Conservation (phyloP, 306 rosid species). For the Lathyrus sativus region DNA sequence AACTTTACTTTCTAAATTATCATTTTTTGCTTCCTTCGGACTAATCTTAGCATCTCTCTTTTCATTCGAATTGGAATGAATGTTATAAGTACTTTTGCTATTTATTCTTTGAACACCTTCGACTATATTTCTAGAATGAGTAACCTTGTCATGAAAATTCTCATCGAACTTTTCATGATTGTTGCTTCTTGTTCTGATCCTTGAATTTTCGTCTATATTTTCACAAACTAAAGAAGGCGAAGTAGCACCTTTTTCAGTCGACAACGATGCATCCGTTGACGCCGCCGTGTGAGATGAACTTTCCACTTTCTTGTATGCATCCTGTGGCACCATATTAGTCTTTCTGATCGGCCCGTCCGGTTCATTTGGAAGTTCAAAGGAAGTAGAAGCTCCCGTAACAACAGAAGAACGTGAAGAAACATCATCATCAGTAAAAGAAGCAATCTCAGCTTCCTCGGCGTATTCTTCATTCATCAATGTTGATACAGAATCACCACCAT, state of each 20-base stretch:
- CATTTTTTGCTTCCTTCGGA: conserved; percentile 72
- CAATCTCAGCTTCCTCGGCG: conserved; percentile 74
- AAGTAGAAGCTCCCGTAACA: conserved; percentile 44
- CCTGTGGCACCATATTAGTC: conserved; percentile 41
- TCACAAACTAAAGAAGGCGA: conserved; percentile 31
- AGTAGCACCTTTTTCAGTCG: conserved; percentile 37
- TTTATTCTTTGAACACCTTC: conserved; percentile 35
- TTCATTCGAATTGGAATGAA: background rate
- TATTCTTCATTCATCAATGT: conserved; percentile 66
- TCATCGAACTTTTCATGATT: conserved; percentile 37
- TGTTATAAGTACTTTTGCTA: conserved; percentile 52
- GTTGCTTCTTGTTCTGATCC: conserved; percentile 42
- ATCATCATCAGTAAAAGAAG: conserved; percentile 67
- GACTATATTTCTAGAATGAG: conserved; percentile 25
- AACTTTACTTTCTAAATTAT: conserved; percentile 64
- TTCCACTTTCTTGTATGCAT: conserved; percentile 38
- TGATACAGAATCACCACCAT: conserved; percentile 65
- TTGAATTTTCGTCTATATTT: conserved; percentile 49
- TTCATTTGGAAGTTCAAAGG: conserved; percentile 49
- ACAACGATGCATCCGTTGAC: conserved; percentile 59
- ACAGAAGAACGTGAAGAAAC: conserved; percentile 82
- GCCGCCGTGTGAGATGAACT: conserved; percentile 42
- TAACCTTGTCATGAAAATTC: conserved; percentile 39
- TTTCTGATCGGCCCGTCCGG: conserved; percentile 36
- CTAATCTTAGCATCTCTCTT: background rate